Evolutionary conservation across 176 grass and related monocot genomes (phyloP), one percentile per base, ranked within the genome.

Genomic region (Raddia distichophylla): DNA sequence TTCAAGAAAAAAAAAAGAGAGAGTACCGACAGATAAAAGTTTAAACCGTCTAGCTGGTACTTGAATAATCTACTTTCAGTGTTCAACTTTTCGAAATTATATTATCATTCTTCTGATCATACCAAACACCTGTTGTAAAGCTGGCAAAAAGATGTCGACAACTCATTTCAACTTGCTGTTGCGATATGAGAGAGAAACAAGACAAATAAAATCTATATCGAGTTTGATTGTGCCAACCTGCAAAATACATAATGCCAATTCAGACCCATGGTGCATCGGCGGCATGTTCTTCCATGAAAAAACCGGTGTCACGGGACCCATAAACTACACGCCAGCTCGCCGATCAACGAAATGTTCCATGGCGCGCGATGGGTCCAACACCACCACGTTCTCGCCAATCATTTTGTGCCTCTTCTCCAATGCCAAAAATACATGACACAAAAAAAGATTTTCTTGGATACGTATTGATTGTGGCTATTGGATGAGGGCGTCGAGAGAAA

Each of bases 131-230:
- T 60, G 50, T 77, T 47, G 27, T 74, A 11, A 67, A 66, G 73
- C 57, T 86, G 87, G 73, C 65, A 65, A 34, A 77, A 78, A 49
- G 52, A 64, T 58, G 54, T 60, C 19, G 59, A 6, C 73, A 59
- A 77, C 72, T 75, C 60, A 10, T 37, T 45, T 80, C 27, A 67
- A 68, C 61, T 68, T 51, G 77, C 59, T 14, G 65, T 6, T n/a
- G 57, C 70, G 66, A 71, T 50, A 74, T 40, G 2, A 51, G 18
- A 66, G 32, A 70, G 6, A 63, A 40, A 40, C 4, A 40, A 40
- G 27, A 27, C 27, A 27, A 40, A 40, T 40, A 40, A 40, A 40
- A 40, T 40, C 37, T 40, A 40, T 40, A 40, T 40, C 37, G 4
- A 5, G 43, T 35, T 79, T 69, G 70, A 49, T 54, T 51, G 65